Evolutionary conservation across 2,329 filamentous ascomycete genomes (phyloP).

Genomic region (Penicillium sp.): DNA sequence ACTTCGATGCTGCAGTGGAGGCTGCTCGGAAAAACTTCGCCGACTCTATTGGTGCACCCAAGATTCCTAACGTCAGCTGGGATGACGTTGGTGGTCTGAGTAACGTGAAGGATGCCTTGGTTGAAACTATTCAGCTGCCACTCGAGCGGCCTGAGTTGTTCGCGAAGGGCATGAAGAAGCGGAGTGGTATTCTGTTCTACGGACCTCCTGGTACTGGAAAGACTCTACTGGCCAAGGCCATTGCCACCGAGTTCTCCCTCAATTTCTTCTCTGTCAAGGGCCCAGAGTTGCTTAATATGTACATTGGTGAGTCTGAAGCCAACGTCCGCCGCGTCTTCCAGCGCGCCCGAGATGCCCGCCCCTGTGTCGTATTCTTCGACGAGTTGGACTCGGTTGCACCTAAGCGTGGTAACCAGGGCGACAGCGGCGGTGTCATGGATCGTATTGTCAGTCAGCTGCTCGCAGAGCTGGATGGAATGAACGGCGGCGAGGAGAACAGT

Average conservation of each 20-base stretch:
- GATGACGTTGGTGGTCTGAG: constrained; percentile 90
- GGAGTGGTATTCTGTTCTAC: constrained; percentile 97
- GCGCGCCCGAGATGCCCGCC: constrained; percentile 94
- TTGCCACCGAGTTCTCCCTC: constrained; percentile 97
- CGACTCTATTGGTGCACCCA: constrained; percentile 93
- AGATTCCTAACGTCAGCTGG: constrained; percentile 97
- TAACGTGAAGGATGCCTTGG: constrained; percentile 95
- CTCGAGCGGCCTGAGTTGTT: constrained; percentile 91
- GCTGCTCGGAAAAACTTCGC: constrained; percentile 97
- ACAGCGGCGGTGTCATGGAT: constrained; percentile 97
- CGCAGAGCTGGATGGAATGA: constrained; percentile 97
- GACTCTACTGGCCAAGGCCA: constrained; percentile 97
- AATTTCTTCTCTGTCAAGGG: constrained; percentile 99
- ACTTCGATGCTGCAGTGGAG: constrained; percentile 92
- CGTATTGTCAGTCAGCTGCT: constrained; percentile 93
- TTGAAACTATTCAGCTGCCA: constrained; percentile 93
- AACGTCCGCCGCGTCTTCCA: constrained; percentile 99
- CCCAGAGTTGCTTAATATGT: constrained; percentile 97
- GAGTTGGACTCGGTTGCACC: constrained; percentile 96
- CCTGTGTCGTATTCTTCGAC: constrained; percentile 97
- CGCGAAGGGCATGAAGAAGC: constrained; percentile 97
- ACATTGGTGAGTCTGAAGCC: constrained; percentile 99
- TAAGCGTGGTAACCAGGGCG: constrained; percentile 94
- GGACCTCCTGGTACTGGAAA: constrained; percentile 99
- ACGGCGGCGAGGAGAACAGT: constrained; percentile 74